These are phyloP conservation scores for Debaryomyces sp. DNA, from an alignment of 1,139 yeast genomes.

Conservation along the genomic window DNA sequence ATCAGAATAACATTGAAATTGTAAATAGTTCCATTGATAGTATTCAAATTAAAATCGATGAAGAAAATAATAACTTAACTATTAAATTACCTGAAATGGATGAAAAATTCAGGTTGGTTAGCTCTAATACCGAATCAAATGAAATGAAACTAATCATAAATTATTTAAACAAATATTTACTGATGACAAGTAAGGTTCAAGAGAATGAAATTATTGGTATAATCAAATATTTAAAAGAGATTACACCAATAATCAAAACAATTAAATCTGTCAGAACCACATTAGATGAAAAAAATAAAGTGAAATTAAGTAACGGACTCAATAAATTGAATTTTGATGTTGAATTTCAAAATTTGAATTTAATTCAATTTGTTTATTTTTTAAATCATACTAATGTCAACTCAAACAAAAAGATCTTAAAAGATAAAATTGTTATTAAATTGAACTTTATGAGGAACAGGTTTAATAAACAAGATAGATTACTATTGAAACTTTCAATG, in stretches of 20 bases:
- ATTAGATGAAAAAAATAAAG: slow-evolving; percentile 13
- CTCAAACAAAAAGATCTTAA: slow-evolving; percentile 36
- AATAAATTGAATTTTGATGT: slow-evolving; percentile 36
- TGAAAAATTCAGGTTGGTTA: slow-evolving; percentile 18
- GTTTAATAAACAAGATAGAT: slow-evolving; percentile 28
- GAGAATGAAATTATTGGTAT: slow-evolving; percentile 31
- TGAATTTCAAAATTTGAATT: slow-evolving; percentile 34
- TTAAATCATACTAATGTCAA: slow-evolving; percentile 31
- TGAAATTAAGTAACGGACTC: slow-evolving; percentile 35
- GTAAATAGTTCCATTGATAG: slow-evolving; percentile 31
- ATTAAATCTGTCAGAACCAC: slow-evolving; percentile 20
- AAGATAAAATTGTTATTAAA: slow-evolving; percentile 37
- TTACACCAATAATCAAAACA: slow-evolving; percentile 33
- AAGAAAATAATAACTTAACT: slow-evolving; percentile 24
- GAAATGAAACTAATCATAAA: slow-evolving; percentile 25
- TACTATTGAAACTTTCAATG: slow-evolving; percentile 34
- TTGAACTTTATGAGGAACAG: slow-evolving; percentile 37
- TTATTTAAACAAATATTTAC: slow-evolving; percentile 29
- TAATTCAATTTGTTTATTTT: slow-evolving; percentile 36
- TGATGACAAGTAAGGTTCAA: slow-evolving; percentile 9
- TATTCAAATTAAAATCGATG: slow-evolving; percentile 34
- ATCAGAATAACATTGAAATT: slow-evolving; percentile 30
- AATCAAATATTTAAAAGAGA: slow-evolving; percentile 34
- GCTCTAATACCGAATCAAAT: slow-evolving; percentile 11
- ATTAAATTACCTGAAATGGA: slow-evolving; percentile 27